Percentiles rank a stretch among this genome's conserved stretches.
These are phyloP conservation scores for Globisporangium recalcitrans DNA, from an alignment of 352 stramenopile genomes.

Conservation along the genomic window DNA sequence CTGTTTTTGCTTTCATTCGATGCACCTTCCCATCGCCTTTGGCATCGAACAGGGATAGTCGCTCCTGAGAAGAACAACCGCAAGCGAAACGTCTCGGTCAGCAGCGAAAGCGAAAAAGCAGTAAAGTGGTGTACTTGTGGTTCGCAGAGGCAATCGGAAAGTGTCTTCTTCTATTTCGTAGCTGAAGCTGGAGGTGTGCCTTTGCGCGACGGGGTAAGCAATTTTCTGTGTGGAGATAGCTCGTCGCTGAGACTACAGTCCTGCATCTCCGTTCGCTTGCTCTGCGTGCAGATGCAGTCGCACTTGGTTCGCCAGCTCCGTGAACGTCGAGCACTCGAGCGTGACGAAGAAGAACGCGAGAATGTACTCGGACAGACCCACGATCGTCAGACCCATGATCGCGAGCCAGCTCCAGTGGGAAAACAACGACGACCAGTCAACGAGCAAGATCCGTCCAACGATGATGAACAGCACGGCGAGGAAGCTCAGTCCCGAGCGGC, in stretches of 20 bases:
- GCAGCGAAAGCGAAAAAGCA: too few species aligned
- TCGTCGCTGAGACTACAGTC: constrained; percentile 2
- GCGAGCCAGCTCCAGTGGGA: constrained; percentile 23
- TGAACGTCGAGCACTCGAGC: constrained; percentile 79
- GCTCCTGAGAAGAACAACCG: too few species aligned
- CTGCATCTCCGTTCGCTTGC: constrained; percentile 7
- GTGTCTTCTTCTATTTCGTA: not conserved
- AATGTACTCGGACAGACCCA: constrained; percentile 54
- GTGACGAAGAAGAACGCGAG: constrained; percentile 78
- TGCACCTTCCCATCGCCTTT: too few species aligned
- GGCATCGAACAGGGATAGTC: too few species aligned
- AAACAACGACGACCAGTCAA: constrained; percentile 18
- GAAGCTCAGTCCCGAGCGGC: constrained; percentile 25
- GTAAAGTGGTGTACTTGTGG: not conserved
- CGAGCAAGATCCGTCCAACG: constrained; percentile 25
- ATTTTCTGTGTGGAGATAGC: not conserved
- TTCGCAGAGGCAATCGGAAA: not conserved
- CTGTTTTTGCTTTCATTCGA: too few species aligned
- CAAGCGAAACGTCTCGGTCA: too few species aligned
- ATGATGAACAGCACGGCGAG: constrained; percentile 9
- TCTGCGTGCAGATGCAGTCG: constrained; percentile 50
- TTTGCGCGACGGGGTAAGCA: not conserved
- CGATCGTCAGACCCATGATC: constrained; percentile 33
- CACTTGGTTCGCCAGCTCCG: constrained; percentile 64
- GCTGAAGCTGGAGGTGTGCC: not conserved